Conservation (phyloP, 192 early-diverging fungal genomes). For the Podila minutissima region DNA sequence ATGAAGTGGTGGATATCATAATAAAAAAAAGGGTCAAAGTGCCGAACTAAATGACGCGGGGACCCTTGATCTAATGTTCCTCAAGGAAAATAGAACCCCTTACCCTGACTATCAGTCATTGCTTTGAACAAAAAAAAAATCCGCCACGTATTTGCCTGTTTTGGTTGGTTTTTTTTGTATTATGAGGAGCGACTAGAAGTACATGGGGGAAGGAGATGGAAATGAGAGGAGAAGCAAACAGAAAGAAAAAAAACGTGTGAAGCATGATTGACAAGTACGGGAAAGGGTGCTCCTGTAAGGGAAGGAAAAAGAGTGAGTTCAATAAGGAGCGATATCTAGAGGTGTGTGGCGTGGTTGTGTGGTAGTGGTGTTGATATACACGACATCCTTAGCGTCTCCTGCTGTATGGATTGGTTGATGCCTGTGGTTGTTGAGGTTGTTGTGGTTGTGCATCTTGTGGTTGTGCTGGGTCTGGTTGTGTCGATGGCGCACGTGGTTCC, state of each 20-base stretch:
- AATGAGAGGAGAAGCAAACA: slow-evolving; percentile 1
- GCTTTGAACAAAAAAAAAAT: no score
- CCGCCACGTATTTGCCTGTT: no score
- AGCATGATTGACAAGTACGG: neutral
- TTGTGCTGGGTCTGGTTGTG: neutral
- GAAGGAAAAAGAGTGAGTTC: neutral
- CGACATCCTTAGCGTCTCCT: neutral
- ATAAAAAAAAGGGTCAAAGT: neutral
- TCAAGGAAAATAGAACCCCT: no score
- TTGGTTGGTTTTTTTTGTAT: neutral
- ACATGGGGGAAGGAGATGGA: neutral
- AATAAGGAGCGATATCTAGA: neutral
- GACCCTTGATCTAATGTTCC: no score
- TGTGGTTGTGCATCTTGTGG: neutral
- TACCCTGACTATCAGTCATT: no score
- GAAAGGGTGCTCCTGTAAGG: no score
- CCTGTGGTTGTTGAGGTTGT: neutral
- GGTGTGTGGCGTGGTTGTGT: neutral
- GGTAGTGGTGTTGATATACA: neutral
- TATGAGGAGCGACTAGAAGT: neutral
- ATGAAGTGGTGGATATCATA: neutral
- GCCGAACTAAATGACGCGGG: neutral
- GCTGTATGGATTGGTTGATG: slow-evolving; percentile 1
- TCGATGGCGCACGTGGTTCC: neutral
- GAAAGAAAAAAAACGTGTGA: neutral